Percentiles rank a stretch among this genome's conserved stretches.
phyloP scores from a whole-genome alignment of 495 filamentous ascomycete species.

The Daldinia bambusicola region DNA sequence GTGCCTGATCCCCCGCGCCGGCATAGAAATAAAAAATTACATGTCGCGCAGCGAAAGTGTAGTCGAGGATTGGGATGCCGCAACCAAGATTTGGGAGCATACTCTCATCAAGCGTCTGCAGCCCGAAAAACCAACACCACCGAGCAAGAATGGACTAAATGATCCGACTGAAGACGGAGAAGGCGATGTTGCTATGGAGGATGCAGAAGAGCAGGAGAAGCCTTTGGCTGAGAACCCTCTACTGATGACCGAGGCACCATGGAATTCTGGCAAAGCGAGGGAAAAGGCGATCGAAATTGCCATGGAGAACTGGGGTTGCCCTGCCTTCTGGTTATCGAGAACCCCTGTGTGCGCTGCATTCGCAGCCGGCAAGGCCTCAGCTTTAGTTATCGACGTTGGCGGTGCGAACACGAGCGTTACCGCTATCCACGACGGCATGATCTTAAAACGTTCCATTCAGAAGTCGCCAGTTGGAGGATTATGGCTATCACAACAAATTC shows the following conservation, averaged over 20 bases:
- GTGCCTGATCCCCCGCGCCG: conserved; percentile 75
- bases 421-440: conserved; percentile 92
- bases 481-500: conserved; percentile 88
- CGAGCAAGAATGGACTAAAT: conserved; percentile 79
- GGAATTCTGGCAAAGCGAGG: conserved; percentile 86
- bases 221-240: conserved; percentile 88
- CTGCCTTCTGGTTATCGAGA: conserved; percentile 87
- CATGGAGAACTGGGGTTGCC: conserved; percentile 94
- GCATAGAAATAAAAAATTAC: conserved; percentile 86
- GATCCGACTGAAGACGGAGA: conserved; percentile 68
- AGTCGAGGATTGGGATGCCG: conserved; percentile 96
- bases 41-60: conserved; percentile 83
- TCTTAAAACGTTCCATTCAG: conserved; percentile 87
- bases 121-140: conserved; percentile 72
- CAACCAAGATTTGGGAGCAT: conserved; percentile 85
- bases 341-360: conserved; percentile 72
- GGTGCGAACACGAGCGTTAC: conserved; percentile 91
- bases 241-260: conserved; percentile 92
- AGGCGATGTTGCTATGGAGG: conserved; percentile 69
- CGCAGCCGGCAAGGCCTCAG: conserved; percentile 89
- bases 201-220: conserved; percentile 75
- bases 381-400: conserved; percentile 90
- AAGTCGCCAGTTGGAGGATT: conserved; percentile 86
- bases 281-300: conserved; percentile 93
- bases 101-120: conserved; percentile 77